phyloP scores from a whole-genome alignment of 2,329 filamentous ascomycete genomes.

The Sarocladium strictum region DNA sequence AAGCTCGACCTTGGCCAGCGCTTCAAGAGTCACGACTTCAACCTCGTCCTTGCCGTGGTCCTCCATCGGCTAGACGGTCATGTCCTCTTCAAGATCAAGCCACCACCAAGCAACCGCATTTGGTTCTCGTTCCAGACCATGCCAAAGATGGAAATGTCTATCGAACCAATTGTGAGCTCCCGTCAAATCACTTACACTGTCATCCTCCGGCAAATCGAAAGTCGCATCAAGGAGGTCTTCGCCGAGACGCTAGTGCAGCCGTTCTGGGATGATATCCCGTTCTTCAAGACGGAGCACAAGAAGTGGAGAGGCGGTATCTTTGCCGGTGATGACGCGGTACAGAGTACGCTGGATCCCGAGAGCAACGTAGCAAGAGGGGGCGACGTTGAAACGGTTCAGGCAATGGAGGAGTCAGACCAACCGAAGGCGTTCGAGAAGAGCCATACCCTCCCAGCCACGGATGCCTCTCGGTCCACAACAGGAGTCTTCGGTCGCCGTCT shows the following conservation, averaged over 20 bases:
- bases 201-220: conserved; percentile 90
- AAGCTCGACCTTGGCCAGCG: conserved; percentile 83
- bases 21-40: conserved; percentile 87
- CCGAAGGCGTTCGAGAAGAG: conserved; percentile 49
- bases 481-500: conserved; percentile 47
- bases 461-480: conserved; percentile 23
- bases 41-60: conserved; percentile 79
- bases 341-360: conserved; percentile 16
- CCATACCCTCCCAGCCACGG: conserved; percentile 40
- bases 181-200: conserved; percentile 92
- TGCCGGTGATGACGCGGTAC: conserved; percentile 46
- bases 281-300: conserved; percentile 75
- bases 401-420: conserved; percentile 35
- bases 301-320: conserved; percentile 82
- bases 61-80: conserved; percentile 83
- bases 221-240: conserved; percentile 87
- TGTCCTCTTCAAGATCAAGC: conserved; percentile 79
- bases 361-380: conserved; percentile 30
- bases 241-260: conserved; percentile 86
- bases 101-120: conserved; percentile 89
- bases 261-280: conserved; percentile 95
- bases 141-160: conserved; percentile 88
- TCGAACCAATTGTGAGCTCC: conserved; percentile 92
- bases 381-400: conserved; percentile 41
- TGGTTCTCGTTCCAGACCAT: conserved; percentile 95